Base-by-base conservation (phyloP, 345 rosid genomes). In the Populus alba region DNA sequence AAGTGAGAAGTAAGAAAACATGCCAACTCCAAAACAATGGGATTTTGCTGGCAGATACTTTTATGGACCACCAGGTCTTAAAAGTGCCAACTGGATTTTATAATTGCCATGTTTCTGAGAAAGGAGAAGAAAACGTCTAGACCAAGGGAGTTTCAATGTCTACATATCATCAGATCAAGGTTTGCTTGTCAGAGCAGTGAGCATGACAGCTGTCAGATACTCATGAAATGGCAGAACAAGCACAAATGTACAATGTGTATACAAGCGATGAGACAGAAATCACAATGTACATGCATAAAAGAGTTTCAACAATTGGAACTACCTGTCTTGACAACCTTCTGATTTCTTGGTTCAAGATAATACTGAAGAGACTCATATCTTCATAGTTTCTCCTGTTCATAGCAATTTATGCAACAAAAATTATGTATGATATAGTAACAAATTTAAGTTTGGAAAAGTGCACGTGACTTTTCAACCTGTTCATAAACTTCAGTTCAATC, bases 281-380 rank as follows among this genome's bases (percentile, higher is more conserved):
- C 51, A 47, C 18, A 15, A 47, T 47, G 51, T 15, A 4, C 15
- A 4, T 47, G 17, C 18, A 47, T 47, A 47, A 47, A 47, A 47
- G 17, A 47, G 51, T 47, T 47, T 47, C 51, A 47, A 1, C 51
- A 47, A 12, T 15, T 47, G 51, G 51, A 47, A 15, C 51, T 78
- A 92, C 95, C 98, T 96, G 98, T 87, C 87, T 91, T 61, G 99
- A 96, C 75, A 96, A 86, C 81, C 81, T 90, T 87, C 89, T 83
- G 75, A 96, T 89, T 86, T 96, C 99, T 86, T 96, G 99, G 89
- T 94, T 96, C 83, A 96, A 80, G 89, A 96, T 94, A 68, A 94
- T n/a, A 22, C 88, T 88, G 67, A 88, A 91, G 75, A 96, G 93
- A 90, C 89, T 87, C 90, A 94, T 77, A 83, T 96, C 99, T 80